Conservation (phyloP, 805 yeast species). For the Candida insectalens region DNA sequence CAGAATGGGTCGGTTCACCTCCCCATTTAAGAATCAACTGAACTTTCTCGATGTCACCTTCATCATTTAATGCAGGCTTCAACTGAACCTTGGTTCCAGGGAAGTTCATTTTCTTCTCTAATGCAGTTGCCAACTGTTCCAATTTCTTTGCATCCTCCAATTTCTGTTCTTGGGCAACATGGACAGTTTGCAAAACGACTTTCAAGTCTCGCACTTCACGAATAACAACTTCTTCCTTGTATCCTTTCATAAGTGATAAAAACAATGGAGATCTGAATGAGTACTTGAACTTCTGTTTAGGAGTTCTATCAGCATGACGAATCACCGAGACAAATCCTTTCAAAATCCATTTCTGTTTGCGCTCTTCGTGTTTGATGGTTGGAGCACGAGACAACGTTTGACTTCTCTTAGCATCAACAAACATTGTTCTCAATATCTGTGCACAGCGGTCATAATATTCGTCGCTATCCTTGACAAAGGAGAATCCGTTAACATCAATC, state of each 20-base stretch:
- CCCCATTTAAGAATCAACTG: constrained; percentile 98
- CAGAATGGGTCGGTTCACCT: constrained; percentile 98
- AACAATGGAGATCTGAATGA: constrained; percentile 85
- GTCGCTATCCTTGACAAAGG: constrained; percentile 88
- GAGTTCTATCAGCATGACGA: constrained; percentile 97
- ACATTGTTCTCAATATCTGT: constrained; percentile 62
- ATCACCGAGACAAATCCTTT: constrained; percentile 88
- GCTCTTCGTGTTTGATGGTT: constrained; percentile 30
- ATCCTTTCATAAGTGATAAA: constrained; percentile 81
- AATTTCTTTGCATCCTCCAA: constrained; percentile 78
- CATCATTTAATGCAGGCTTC: constrained; percentile 70
- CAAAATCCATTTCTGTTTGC: constrained; percentile 90
- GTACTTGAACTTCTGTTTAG: constrained; percentile 94
- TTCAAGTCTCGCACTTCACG: constrained; percentile 80
- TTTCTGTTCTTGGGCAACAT: constrained; percentile 66
- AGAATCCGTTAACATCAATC: constrained; percentile 96
- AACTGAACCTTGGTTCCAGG: constrained; percentile 97
- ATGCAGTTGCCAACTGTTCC: constrained; percentile 65
- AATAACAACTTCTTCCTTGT: constrained; percentile 91
- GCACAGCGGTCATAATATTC: constrained; percentile 82
- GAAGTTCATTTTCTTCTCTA: constrained; percentile 78
- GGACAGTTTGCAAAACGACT: constrained; percentile 78
- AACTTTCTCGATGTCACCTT: constrained; percentile 76
- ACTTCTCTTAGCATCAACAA: constrained; percentile 48
- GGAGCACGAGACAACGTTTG: constrained; percentile 8